Evolutionary conservation across 352 stramenopile genomes (phyloP), one percentile per base, ranked within the genome.

Genomic region (Pythium volutum): DNA sequence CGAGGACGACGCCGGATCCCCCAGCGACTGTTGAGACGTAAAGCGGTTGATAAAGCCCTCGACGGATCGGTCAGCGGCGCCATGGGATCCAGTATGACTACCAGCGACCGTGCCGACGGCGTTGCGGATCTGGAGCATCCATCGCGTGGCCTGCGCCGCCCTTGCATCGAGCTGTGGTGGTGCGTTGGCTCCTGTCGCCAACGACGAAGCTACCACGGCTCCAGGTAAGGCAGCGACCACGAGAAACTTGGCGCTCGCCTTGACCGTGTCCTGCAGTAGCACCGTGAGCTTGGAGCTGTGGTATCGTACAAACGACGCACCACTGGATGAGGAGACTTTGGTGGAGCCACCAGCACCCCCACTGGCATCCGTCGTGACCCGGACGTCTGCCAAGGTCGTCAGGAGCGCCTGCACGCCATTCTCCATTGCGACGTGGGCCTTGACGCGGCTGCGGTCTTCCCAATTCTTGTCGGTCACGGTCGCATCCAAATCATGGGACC

Each of bases 271-370:
- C 62, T 92, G 83, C 29, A 92, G 69, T 27, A 92, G 56, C 25
- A 90, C 76, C 2, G 83, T 92, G 49, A 92, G 78, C 55, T 92
- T 90, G 52, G 83, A 90, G 57, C 76, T 79, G 66, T 92, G 80
- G 53, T 90, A 92, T 11, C 83, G 78, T 12, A 92, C 79, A 42
- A 87, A 89, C 23, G 75, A 88, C 23, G 75, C 49, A n/a, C 69
- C 61, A 46, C 77, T 69, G 9, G 58, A 47, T 3, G 49, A 25
- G 5, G 58, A 64, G 7, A 16, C 15, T 12, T 38, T 38, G 33
- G 33, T 14, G 7, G 33, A 12, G 14, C 39, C 27, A n/a, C 20
- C n/a, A n/a, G n/a, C n/a, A 3, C 31, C 31, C 5, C 23, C 14
- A 18, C 27, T 53, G 3, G 6, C 22, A 16, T 59, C 49, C 22